Percentiles rank a stretch among this genome's conserved stretches.
Evolutionary conservation across 2,329 filamentous ascomycete species (phyloP).

Genomic region (Arachnopeziza araneosa): DNA sequence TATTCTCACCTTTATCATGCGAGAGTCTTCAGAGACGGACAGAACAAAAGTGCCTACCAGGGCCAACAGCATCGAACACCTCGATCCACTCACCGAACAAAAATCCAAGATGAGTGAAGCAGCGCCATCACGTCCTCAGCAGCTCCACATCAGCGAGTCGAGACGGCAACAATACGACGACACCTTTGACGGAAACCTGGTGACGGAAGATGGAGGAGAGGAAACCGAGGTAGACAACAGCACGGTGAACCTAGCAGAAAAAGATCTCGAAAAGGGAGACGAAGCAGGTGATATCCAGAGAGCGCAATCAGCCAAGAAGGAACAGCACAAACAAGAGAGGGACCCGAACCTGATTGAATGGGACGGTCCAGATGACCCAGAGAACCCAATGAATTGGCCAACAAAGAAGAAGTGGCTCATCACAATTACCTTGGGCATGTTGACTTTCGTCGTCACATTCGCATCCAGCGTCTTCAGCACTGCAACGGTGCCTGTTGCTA

Average conservation of each 20-base stretch:
- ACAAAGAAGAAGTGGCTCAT: conserved; percentile 22
- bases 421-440: conserved; percentile 19
- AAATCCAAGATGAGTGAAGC: conserved; percentile 2
- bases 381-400: conserved; percentile 24
- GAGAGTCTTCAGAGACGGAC: conserved; percentile 1
- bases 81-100: conserved; percentile 1
- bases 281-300: neutral
- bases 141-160: neutral
- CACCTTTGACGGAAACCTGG: neutral
- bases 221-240: neutral
- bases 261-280: conserved; percentile 9
- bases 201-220: neutral
- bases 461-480: conserved; percentile 26
- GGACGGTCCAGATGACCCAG: conserved; percentile 22
- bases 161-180: neutral
- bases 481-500: conserved; percentile 17
- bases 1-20: neutral
- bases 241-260: neutral
- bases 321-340: neutral
- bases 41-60: conserved; percentile 1
- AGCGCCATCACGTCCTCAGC: neutral
- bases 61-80: conserved; percentile 1
- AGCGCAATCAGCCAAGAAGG: neutral
- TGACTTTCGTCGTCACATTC: conserved; percentile 23
- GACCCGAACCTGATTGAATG: conserved; percentile 20